Evolutionary conservation across 345 rosid species (phyloP), one percentile per base, ranked within the genome.

Genomic region (Bruguiera sexangula): DNA sequence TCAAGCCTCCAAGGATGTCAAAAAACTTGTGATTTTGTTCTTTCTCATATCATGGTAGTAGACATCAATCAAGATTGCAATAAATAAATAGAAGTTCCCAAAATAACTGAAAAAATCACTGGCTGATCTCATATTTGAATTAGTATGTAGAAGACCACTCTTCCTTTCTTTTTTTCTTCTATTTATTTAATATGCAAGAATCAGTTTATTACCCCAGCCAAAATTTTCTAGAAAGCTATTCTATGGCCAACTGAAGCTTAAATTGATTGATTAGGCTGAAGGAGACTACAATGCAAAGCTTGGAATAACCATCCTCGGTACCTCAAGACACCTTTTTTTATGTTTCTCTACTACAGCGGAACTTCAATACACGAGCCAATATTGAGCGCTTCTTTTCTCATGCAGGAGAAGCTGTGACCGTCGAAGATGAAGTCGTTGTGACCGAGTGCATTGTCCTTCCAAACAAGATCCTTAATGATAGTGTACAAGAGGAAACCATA

Each of bases 281-380:
- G 97, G 91, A 69, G 97, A 86, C 75, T 82, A 86, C 83, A 81
- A 81, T 66, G 79, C 88, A 15, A 85, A 85, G 81, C 91, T 86
- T 51, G 98, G 96, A 71, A 82, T 85, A 63, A 84, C 93, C 13
- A 89, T 92, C 67, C 91, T 92, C 26, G 97, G 97, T 89, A 84
- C 57, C 29, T 27, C 19, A 16, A 30, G 24, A 43, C 48, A 6
- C 37, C 22, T 30, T 43, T 16, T 34, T 43, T 16, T 1, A 11
- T 6, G 34, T 56, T 13, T 67, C 16, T 63, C 36, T 22, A 46
- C 19, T 11, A 26, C 19, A 10, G 20, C 11, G 30, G 71, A 53
- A 62, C 68, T 67, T 39, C 22, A 52, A 27, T 34, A 16, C 9
- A 0, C 2, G 59, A 18, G 43, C 36, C 68, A 31, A 48, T 50